Base-by-base conservation (phyloP, 73 alveolate genomes). In the Uronychia binucleata region DNA sequence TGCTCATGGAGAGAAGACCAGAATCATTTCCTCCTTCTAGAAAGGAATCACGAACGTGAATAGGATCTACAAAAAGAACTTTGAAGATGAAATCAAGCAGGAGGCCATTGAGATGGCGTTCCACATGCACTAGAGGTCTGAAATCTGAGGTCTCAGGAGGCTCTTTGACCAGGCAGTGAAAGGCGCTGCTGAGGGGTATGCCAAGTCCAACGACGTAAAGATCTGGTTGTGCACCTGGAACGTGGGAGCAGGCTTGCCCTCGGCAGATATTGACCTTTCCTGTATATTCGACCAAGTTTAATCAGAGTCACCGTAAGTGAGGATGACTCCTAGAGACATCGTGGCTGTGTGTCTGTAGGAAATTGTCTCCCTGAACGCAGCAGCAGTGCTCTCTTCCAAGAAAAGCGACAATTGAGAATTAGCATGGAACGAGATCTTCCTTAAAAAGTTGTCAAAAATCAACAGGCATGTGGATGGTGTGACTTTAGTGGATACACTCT, bases 1-100 rank as follows among this genome's bases (percentile, higher is more conserved):
- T 13, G 90, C 96, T 8, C 85, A 88, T 80, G 89, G 89, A 11
- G 97, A 95, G 33, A 88, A 89, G 35, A 85, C 79, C 19, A 5
- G n/a, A 5, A 46, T 46, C 19, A 11, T 19, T 46, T 11, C 5
- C 19, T 46, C 67, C 19, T 85, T 80, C 79, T 94, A 77, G 75
- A 78, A 89, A 91, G 93, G 0, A 77, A 78, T 29, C 95, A 5
- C 75, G 81, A 1, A 93, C 91, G 27, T 91, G 97, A 46, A 93
- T 30, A 86, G 97, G 28, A 77, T 94, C 80, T 94, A 94, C 84
- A 89, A 91, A 81, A 93, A 92, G 77, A 94, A 89, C 82, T 92
- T 91, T 59, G 95, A 94, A 87, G 98, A 94, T 92, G 81, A 74
- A 59, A 85, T 87, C 77, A 86, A 86, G 77, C 98, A 94, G 80